A percentile compares a stretch with the other conserved stretches of the same genome.
Evolutionary conservation across 768 basidiomycete genomes (phyloP).

Genomic region (Suillus americanus): DNA sequence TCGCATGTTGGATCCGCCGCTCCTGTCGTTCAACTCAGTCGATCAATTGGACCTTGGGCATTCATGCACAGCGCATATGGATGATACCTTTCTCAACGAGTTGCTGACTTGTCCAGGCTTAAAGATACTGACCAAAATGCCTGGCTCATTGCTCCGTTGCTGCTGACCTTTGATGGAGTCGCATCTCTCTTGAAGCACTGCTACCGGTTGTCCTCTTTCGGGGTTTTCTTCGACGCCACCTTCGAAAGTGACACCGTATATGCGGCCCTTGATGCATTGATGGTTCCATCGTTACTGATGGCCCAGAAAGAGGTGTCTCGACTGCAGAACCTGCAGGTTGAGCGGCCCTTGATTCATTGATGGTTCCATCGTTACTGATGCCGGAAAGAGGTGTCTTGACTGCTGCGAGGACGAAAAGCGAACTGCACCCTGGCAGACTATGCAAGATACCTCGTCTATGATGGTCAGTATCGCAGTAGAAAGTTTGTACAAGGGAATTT

Average conservation of each 20-base stretch:
- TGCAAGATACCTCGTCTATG: too few relatives aligned
- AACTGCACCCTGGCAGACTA: too few relatives aligned
- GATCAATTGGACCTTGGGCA: not conserved
- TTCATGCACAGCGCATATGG: not conserved
- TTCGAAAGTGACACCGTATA: not conserved
- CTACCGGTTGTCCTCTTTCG: not conserved
- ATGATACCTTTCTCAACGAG: not conserved
- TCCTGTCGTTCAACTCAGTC: not conserved
- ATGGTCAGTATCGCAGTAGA: conserved; percentile 23
- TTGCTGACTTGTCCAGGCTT: not conserved
- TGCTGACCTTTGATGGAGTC: not conserved
- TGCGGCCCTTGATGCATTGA: too few relatives aligned
- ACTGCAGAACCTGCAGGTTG: too few relatives aligned
- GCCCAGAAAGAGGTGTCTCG: too few relatives aligned
- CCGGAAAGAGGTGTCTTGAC: too few relatives aligned
- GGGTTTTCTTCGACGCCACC: not conserved
- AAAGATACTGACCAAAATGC: not conserved
- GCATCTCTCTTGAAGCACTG: not conserved
- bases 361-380: too few relatives aligned
- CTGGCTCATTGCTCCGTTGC: not conserved
- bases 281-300: too few relatives aligned
- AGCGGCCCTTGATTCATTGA: too few relatives aligned
- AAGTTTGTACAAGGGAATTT: too few relatives aligned
- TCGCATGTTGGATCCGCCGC: not conserved
- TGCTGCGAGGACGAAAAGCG: too few relatives aligned